These are phyloP conservation scores for Striga hermonthica DNA, from an alignment of 305 asterid species.

Conservation along the genomic window DNA sequence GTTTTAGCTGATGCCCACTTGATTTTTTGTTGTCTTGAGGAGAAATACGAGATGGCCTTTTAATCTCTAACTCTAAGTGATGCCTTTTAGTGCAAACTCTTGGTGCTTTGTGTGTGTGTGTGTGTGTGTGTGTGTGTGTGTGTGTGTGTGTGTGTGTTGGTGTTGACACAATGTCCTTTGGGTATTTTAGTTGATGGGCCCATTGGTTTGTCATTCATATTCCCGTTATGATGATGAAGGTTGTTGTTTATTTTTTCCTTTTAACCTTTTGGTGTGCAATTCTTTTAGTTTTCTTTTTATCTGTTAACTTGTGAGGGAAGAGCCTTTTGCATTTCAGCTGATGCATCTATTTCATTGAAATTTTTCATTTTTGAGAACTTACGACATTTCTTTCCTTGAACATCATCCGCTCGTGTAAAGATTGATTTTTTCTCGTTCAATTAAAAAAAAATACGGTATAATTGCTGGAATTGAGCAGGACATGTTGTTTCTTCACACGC, in stretches of 20 bases:
- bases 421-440: conserved; percentile 12
- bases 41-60: conserved; percentile 28
- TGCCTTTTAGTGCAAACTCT: conserved; percentile 27
- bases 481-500: conserved; percentile 55
- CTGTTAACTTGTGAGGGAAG: too few relatives aligned
- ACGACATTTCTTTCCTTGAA: conserved; percentile 4
- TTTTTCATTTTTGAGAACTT: too few relatives aligned
- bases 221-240: conserved; percentile 22
- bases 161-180: background rate
- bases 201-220: conserved; percentile 8
- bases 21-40: conserved; percentile 19
- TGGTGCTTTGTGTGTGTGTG: conserved; percentile 17
- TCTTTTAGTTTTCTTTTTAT: too few relatives aligned
- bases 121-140: too few relatives aligned
- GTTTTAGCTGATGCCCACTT: conserved; percentile 28
- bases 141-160: too few relatives aligned
- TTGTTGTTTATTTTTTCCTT: background rate
- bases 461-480: conserved; percentile 55
- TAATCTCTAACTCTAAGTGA: conserved; percentile 17
- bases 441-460: conserved; percentile 22
- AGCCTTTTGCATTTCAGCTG: conserved; percentile 19
- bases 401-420: conserved; percentile 12
- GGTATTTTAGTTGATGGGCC: conserved; percentile 28
- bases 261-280: background rate
- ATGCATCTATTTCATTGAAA: background rate